Evolutionary conservation across 2,329 filamentous ascomycete species (phyloP), one percentile per base, ranked within the genome.

Genomic region (Arthrobotrys conoides): DNA sequence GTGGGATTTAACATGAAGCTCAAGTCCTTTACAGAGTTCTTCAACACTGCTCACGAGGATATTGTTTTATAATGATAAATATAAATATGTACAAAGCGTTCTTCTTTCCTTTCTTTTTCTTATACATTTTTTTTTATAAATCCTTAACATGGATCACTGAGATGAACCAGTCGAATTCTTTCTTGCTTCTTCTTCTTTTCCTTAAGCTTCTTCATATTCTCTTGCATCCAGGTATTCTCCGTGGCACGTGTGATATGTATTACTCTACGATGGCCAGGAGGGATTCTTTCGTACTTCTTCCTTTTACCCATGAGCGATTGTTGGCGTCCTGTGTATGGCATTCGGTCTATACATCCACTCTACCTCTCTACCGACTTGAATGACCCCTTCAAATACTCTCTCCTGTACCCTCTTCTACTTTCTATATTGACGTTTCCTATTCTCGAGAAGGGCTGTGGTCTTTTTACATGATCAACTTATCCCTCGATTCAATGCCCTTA

Each of bases 291-390:
- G 59, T n/a, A n/a, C n/a, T n/a, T n/a, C 20, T 41, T 61, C 27
- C 18, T 24, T 41, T 44, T 41, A 22, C 12, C 12, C 3, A 38
- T 24, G 70, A 66, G 61, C 69, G 69, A 66, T 49, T 72, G 70
- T 72, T 51, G 70, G 70, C 20, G 70, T 72, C 38, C 36, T 27
- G 10, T 66, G 61, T 72, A 27, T 61, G 16, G 38, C 18, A 63
- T 27, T 48, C 41, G 18, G 18, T 20, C 27, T 18, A 20, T 41
- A 64, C 14, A 36, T 8, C 20, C 27, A 1, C 20, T 33, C 12
- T 48, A 24, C 36, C 38, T 24, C 14, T 33, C 51, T 22, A 8
- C 14, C 49, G 1, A 12, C 24, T 44, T 20, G 20, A 16, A 44
- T 49, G 27, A 1, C 8, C 8, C 33, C 33, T 61, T 49, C 41